Base-by-base conservation (phyloP, 306 rosid species). In the Quercus berberidifolia region DNA sequence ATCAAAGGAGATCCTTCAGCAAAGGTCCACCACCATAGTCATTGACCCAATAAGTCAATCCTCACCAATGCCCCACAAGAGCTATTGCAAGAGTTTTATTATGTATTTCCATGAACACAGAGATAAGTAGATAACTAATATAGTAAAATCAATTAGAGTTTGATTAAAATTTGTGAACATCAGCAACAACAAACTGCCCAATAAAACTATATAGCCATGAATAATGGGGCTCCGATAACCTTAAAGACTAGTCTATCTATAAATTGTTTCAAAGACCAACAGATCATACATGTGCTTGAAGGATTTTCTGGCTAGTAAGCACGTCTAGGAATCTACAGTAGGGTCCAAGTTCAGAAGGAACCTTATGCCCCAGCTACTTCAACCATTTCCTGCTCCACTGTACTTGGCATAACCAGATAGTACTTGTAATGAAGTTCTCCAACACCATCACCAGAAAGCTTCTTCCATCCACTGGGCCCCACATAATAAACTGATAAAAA, bases 301-400 rank as follows among this genome's bases (percentile, higher is more conserved):
- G 8, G 28, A 25, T 43, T 49, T 28, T 46, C 64, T 20, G 76
- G 62, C 55, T 60, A 58, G 17, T 26, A 55, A 35, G 4, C 59
- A 52, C 4, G 70, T 11, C 46, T 31, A 28, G 74, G 73, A 55
- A 68, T 33, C 76, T 46, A 55, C 20, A 64, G 46, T 74, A 76
- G 12, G 20, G 62, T 71, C 55, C 78, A 81, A 35, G 55, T 78
- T 49, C 15, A 33, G 65, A 58, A 82, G 35, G 35, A 80, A 15
- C 55, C 68, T 81, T 71, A 89, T 19, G 93, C 88, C n/a, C 77
- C 86, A 69, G 87, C 64, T 72, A 89, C 99, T 83, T 93, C 99
- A 10, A 73, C 92, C 98, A 95, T 95, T 88, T 95, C 98, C 71
- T 93, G 98, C 65, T 95, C 99, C 28, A 93, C 98, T 0, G 96